Conservation (phyloP, 1,139 yeast species). For the Candida sp. region DNA sequence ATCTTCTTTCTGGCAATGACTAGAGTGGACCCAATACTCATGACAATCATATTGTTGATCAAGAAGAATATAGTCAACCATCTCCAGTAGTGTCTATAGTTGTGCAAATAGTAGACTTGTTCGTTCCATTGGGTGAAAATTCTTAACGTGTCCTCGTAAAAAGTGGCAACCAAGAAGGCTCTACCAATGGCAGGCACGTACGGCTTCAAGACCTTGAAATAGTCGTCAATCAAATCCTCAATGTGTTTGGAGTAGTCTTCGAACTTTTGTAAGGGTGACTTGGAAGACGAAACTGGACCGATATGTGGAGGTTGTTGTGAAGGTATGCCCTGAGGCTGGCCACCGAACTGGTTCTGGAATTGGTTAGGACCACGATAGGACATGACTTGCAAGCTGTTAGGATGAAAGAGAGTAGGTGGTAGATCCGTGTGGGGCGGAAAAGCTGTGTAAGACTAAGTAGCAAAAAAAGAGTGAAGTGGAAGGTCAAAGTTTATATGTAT, state of each 20-base stretch:
- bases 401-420: not conserved
- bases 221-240: conserved; percentile 52
- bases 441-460: not conserved
- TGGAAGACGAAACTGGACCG: conserved; percentile 29
- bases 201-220: conserved; percentile 61
- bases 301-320: conserved; percentile 20
- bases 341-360: conserved; percentile 33
- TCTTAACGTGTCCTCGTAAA: conserved; percentile 88
- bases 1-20: conserved; percentile 76
- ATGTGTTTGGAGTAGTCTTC: conserved; percentile 49
- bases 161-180: conserved; percentile 91
- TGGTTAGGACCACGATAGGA: conserved; percentile 41
- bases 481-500: not conserved
- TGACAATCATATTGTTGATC: conserved; percentile 63
- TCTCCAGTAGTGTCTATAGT: conserved; percentile 80
- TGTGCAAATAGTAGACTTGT: conserved; percentile 84
- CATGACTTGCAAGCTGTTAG: conserved; percentile 18
- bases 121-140: conserved; percentile 90
- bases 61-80: conserved; percentile 79
- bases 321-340: conserved; percentile 17
- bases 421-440: not conserved
- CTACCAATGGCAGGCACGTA: conserved; percentile 89
- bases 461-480: not conserved
- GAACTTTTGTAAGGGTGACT: conserved; percentile 40
- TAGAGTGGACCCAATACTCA: conserved; percentile 75